Percentiles rank a stretch among this genome's conserved stretches.
phyloP scores from a whole-genome alignment of 2,329 filamentous ascomycete species.

The Aspergillus intermedius region DNA sequence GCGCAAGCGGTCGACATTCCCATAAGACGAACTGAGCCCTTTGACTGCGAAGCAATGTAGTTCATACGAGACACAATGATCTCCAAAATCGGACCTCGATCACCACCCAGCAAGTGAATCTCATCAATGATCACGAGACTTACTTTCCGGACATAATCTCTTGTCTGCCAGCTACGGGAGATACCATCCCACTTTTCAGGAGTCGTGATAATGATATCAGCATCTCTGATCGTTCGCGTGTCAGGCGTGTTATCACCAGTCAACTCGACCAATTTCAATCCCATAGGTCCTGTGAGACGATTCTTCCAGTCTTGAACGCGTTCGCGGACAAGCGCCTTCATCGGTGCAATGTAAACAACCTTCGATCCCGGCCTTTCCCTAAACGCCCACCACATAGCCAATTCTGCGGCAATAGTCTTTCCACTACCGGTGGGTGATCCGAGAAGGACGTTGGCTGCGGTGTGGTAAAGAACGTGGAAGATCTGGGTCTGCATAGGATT shows the following conservation, averaged over 20 bases:
- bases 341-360: slow-evolving; percentile 97
- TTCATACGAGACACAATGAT: slow-evolving; percentile 96
- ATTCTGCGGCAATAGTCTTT: slow-evolving; percentile 90
- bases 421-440: slow-evolving; percentile 96
- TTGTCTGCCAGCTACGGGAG: slow-evolving; percentile 95
- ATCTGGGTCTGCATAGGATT: slow-evolving; percentile 99
- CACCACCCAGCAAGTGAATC: slow-evolving; percentile 93
- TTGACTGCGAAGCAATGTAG: slow-evolving; percentile 92
- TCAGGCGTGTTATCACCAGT: slow-evolving; percentile 98
- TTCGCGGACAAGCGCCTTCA: slow-evolving; percentile 97
- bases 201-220: slow-evolving; percentile 96
- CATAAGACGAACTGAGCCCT: slow-evolving; percentile 78
- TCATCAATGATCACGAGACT: slow-evolving; percentile 97
- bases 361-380: slow-evolving; percentile 90
- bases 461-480: slow-evolving; percentile 94
- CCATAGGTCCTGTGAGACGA: slow-evolving; percentile 73
- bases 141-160: slow-evolving; percentile 91
- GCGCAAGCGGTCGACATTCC: slow-evolving; percentile 99
- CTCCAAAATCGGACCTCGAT: slow-evolving; percentile 93
- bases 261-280: slow-evolving; percentile 85
- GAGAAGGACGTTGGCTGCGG: slow-evolving; percentile 80
- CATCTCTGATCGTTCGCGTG: slow-evolving; percentile 87
- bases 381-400: slow-evolving; percentile 99
- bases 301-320: slow-evolving; percentile 91
- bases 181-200: slow-evolving; percentile 99